Evolutionary conservation across 306 rosid genomes (phyloP).

Genomic region (Medicago ruthenica): DNA sequence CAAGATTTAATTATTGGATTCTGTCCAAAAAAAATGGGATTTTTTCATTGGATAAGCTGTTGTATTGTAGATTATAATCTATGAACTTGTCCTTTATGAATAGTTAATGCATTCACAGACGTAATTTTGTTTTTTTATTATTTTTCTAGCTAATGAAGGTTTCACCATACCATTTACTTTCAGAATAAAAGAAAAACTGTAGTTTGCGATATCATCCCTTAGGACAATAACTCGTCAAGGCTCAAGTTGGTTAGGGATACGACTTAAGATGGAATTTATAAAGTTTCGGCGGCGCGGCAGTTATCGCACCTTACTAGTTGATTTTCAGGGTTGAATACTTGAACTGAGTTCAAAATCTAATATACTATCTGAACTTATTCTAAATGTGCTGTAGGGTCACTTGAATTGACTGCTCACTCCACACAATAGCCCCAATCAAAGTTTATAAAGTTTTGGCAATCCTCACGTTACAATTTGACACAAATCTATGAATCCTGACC

Average conservation of each 20-base stretch:
- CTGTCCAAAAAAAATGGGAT: background rate
- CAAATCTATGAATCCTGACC: background rate
- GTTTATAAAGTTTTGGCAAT: background rate
- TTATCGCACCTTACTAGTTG: background rate
- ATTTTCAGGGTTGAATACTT: background rate
- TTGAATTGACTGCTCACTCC: background rate
- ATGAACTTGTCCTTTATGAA: background rate
- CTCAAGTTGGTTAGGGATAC: background rate
- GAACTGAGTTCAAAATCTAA: background rate
- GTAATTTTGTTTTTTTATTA: background rate
- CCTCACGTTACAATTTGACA: background rate
- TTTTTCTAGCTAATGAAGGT: background rate
- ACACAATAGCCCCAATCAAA: background rate
- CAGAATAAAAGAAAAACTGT: background rate
- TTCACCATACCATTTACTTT: conserved; percentile 30
- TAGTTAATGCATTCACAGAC: conserved; percentile 8
- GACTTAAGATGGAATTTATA: background rate
- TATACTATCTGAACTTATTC: background rate
- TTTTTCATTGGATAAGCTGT: background rate
- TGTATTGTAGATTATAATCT: conserved; percentile 23
- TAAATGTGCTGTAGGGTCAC: background rate
- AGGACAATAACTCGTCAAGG: background rate
- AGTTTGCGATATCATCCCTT: background rate
- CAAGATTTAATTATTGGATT: conserved; percentile 5
- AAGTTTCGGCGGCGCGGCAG: background rate